Base-by-base conservation (phyloP, 78 protist genomes). In the Mastigamoeba balamuthi region DNA sequence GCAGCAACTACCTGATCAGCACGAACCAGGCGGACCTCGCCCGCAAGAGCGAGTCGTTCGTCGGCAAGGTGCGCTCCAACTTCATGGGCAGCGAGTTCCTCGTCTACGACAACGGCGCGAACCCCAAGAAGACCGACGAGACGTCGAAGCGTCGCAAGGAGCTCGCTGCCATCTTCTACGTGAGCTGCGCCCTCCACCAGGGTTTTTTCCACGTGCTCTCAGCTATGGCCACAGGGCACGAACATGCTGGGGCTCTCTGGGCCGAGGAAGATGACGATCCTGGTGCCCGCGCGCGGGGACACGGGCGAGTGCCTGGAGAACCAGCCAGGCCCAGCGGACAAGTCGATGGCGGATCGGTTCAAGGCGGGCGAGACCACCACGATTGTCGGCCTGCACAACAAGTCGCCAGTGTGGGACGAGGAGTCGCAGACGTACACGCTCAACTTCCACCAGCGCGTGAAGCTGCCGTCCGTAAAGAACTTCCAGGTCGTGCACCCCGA, bases 381-480 rank as follows among this genome's bases (percentile, higher is more conserved):
- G n/a, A n/a, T n/a, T n/a, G n/a, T n/a, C n/a, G n/a, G n/a, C n/a
- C n/a, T n/a, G n/a, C n/a, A n/a, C n/a, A 85, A 85, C 80, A 85
- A 85, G 40, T 0, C 44, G 37, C 90, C 90, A 6, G 37, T 4
- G 25, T 85, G 90, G 90, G 63, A 80, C 72, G 84, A 76, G 6
- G 80, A 42, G 67, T 1, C 2, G 43, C 74, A 81, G 53, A 80
- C 91, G 29, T 90, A 71, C 80, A 76, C 81, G 38, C 83, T 90
- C 53, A 84, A 90, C 82, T 86, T 85, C 44, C 9, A 68, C n/a
- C 90, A 92, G 5, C 76, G 94, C 9, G 93, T 91, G 39, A 81
- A 89, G 58, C 68, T 64, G 58, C 84, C 91, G 3, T 81, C 88
- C 7, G 92, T 91, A 6, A 91, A 91, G 74, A 91, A 91, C 82